Conservation (phyloP, 1,139 yeast species). For the Trichomonascaceae sp. region DNA sequence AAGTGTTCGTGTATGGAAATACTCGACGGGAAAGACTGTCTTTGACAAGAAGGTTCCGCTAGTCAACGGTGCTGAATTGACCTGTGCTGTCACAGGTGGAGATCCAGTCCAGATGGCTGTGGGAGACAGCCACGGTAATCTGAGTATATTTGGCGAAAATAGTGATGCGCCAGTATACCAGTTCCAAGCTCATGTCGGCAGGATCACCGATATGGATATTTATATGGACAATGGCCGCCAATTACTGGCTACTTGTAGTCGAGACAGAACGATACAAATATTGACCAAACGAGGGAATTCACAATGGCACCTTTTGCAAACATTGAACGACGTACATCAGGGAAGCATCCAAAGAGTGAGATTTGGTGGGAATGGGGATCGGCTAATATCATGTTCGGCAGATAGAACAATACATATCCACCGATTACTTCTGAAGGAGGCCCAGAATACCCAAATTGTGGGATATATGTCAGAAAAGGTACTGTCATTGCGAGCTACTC, state of each 20-base stretch:
- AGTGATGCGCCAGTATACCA: conserved; percentile 8
- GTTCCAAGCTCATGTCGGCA: conserved; percentile 27
- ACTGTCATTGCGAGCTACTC: conserved; percentile 47
- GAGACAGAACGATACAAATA: conserved; percentile 60
- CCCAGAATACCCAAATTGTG: conserved; percentile 13
- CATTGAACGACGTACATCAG: conserved; percentile 47
- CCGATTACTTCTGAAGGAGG: conserved; percentile 29
- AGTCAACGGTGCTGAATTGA: conserved; percentile 3
- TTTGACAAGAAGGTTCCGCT: not conserved
- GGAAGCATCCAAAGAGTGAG: conserved; percentile 45
- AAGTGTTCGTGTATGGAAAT: conserved; percentile 20
- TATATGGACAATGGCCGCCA: conserved; percentile 9
- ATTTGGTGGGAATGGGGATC: conserved; percentile 28
- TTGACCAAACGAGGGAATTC: conserved; percentile 28
- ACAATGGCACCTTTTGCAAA: conserved; percentile 50
- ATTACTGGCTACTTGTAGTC: conserved; percentile 35
- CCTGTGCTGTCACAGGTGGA: conserved; percentile 1
- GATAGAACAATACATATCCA: conserved; percentile 56
- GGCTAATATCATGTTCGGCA: conserved; percentile 49
- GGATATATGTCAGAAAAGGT: conserved; percentile 39
- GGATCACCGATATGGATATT: conserved; percentile 24
- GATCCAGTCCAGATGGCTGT: not conserved
- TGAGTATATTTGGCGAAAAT: not conserved
- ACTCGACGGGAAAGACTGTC: conserved; percentile 1
- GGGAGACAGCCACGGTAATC: conserved; percentile 2